Conservation (phyloP, 2,329 filamentous ascomycete genomes). For the Amauroascus verrucosus region DNA sequence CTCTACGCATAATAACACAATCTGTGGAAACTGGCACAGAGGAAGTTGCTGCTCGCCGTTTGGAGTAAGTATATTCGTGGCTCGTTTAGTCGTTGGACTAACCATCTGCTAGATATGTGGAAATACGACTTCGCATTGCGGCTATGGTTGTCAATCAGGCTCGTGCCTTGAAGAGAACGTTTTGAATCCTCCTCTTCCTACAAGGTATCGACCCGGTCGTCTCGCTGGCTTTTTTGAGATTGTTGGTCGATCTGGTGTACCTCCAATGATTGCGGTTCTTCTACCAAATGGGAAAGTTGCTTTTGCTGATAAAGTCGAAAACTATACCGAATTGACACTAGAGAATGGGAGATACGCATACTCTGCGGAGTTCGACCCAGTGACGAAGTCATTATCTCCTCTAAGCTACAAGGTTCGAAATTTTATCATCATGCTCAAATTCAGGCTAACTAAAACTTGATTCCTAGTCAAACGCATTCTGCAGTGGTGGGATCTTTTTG, state of each 20-base stretch:
- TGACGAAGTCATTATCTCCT: constrained; percentile 37
- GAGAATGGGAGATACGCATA: constrained; percentile 48
- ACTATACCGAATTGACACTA: constrained; percentile 49
- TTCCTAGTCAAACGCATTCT: constrained; percentile 49
- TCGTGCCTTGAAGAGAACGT: constrained; percentile 30
- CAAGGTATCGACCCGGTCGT: constrained; percentile 16
- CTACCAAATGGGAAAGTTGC: constrained; percentile 50
- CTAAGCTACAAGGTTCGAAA: constrained; percentile 37
- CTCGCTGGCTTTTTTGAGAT: constrained; percentile 41
- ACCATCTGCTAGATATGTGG: constrained; percentile 25
- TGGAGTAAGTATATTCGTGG: constrained; percentile 38
- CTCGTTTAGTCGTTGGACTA: constrained; percentile 5
- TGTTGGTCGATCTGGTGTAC: constrained; percentile 49
- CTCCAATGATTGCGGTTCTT: constrained; percentile 52
- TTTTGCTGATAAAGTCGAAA: constrained; percentile 55
- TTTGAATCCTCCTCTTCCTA: constrained; percentile 4
- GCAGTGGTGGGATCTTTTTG: constrained; percentile 50
- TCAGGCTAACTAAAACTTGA: constrained; percentile 6
- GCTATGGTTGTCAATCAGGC: constrained; percentile 48
- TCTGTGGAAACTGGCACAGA: constrained; percentile 45
- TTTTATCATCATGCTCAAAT: background rate
- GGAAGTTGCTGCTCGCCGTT: constrained; percentile 50
- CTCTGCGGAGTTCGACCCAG: constrained; percentile 50
- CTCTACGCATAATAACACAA: constrained; percentile 37
- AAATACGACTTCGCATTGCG: constrained; percentile 42